phyloP scores from a whole-genome alignment of 192 early-diverging fungal species.

The Coemansia sp. region DNA sequence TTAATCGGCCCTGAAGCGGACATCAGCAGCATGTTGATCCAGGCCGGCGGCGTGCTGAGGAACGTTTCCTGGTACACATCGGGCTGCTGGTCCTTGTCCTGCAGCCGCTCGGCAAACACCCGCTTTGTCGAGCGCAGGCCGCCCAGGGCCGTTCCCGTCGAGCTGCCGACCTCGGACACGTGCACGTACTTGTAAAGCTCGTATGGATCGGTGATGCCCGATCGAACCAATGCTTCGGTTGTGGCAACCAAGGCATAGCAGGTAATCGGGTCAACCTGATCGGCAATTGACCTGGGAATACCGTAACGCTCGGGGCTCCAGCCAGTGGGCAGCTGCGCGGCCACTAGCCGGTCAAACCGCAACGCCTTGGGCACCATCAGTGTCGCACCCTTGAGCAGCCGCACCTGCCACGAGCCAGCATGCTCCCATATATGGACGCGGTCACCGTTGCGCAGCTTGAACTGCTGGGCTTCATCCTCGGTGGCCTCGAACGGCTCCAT shows the following conservation, averaged over 20 bases:
- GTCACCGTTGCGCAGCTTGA: conserved; percentile 79
- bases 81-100: conserved; percentile 80
- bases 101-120: conserved; percentile 72
- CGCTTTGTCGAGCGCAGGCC: conserved; percentile 69
- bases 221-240: conserved; percentile 82
- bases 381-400: conserved; percentile 80
- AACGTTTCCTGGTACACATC: conserved; percentile 96
- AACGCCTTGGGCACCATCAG: conserved; percentile 91
- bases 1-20: conserved; percentile 89
- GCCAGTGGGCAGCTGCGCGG: conserved; percentile 90
- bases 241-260: conserved; percentile 86
- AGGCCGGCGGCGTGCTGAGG: conserved; percentile 92
- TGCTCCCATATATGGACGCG: conserved; percentile 56
- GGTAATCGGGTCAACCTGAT: conserved; percentile 87
- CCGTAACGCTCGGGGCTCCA: conserved; percentile 90
- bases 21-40: conserved; percentile 93
- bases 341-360: conserved; percentile 80
- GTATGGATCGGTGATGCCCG: conserved; percentile 94
- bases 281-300: conserved; percentile 82
- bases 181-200: conserved; percentile 95
- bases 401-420: conserved; percentile 57
- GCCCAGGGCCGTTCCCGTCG: conserved; percentile 82
- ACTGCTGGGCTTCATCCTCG: conserved; percentile 81
- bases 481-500: conserved; percentile 83
- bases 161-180: conserved; percentile 88